Evolutionary conservation across 805 yeast species (phyloP).

Genomic region (Danielia oregonensis): DNA sequence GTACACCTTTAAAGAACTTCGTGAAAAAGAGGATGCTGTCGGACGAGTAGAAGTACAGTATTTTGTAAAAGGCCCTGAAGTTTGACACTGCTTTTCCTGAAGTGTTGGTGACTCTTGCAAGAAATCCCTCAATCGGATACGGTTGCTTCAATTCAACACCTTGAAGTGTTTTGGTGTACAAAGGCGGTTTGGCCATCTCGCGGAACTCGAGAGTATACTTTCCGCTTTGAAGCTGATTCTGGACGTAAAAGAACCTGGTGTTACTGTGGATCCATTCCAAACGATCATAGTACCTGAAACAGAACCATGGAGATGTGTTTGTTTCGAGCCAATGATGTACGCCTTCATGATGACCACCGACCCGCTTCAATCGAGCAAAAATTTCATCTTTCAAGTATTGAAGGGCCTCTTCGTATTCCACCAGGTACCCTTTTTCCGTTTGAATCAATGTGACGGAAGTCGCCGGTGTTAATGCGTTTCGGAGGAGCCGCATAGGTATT

Average conservation of each 20-base stretch:
- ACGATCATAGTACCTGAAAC: constrained; percentile 68
- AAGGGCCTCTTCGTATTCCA: constrained; percentile 24
- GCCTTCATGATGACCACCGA: constrained; percentile 2
- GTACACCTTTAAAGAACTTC: constrained; percentile 52
- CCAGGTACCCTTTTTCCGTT: constrained; percentile 21
- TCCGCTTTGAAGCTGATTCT: constrained; percentile 33
- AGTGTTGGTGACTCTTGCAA: constrained; percentile 52
- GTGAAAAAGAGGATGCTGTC: constrained; percentile 61
- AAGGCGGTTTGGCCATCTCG: constrained; percentile 38
- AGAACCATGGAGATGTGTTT: constrained; percentile 41
- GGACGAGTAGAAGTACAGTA: constrained; percentile 61
- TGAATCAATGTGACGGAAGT: constrained; percentile 8
- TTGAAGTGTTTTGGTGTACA: constrained; percentile 14
- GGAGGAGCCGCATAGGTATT: constrained; percentile 34
- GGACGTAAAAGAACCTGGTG: constrained; percentile 26
- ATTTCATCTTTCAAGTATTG: constrained; percentile 39
- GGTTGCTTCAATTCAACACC: constrained; percentile 47
- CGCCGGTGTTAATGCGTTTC: constrained; percentile 7
- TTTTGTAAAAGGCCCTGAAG: constrained; percentile 43
- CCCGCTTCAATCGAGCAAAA: constrained; percentile 23
- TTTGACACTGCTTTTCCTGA: constrained; percentile 39
- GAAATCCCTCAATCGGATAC: constrained; percentile 75
- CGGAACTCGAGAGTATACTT: constrained; percentile 58
- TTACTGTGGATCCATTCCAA: constrained; percentile 48
- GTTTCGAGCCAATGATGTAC: constrained; percentile 19